A percentile compares a stretch with the other conserved stretches of the same genome.
These are phyloP conservation scores for Paulownia fortunei DNA, from an alignment of 257 asterid species.

Conservation along the genomic window DNA sequence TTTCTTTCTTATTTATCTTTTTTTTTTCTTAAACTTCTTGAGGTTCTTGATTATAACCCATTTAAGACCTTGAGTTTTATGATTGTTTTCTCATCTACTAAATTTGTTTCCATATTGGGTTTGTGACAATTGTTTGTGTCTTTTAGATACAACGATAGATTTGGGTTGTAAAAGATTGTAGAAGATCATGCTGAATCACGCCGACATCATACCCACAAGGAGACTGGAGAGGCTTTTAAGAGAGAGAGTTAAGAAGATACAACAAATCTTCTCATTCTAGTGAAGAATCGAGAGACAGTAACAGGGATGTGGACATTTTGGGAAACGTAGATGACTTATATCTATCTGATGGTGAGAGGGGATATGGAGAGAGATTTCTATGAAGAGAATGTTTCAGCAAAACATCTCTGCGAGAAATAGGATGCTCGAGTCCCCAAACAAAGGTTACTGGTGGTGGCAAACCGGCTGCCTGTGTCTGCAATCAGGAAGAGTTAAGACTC, in stretches of 20 bases:
- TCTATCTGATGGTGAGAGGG: constrained; percentile 52
- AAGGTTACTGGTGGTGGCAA: constrained; percentile 86
- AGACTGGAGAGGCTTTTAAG: constrained; percentile 80
- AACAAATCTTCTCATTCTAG: constrained; percentile 48
- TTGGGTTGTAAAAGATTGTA: neutral
- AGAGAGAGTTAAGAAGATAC: constrained; percentile 72
- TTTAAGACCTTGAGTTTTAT: neutral
- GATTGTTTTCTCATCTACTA: neutral
- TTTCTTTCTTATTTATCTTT: neutral
- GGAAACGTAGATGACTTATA: constrained; percentile 43
- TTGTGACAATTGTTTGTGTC: neutral
- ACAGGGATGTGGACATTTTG: constrained; percentile 43
- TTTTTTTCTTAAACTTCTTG: neutral
- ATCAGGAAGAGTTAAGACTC: constrained; percentile 73
- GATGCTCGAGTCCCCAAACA: constrained; percentile 57
- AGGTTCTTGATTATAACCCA: neutral
- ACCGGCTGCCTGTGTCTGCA: constrained; percentile 87
- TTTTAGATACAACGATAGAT: no score
- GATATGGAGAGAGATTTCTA: constrained; percentile 47
- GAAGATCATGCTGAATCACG: neutral
- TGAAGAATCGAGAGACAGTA: constrained; percentile 55
- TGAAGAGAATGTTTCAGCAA: constrained; percentile 46
- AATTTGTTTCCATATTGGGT: neutral
- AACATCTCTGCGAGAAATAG: constrained; percentile 40
- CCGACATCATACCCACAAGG: constrained; percentile 45